Conservation (phyloP, 495 filamentous ascomycete genomes). For the Aspergillus carlsbadensis region DNA sequence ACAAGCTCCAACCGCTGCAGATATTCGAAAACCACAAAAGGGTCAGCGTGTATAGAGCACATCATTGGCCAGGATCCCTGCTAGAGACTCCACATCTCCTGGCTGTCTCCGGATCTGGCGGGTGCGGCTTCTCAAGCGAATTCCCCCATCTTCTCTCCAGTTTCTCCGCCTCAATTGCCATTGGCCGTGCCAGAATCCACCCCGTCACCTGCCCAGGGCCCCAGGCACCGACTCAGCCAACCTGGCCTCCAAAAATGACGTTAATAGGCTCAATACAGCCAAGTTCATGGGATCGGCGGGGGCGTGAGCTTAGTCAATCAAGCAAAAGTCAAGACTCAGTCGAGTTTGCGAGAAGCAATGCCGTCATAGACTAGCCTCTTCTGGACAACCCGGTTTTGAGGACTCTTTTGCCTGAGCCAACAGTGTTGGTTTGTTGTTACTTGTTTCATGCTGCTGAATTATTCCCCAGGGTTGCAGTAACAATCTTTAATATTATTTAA, state of each 20-base stretch:
- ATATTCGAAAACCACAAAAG: too few relatives aligned
- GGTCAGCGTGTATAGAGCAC: neutral
- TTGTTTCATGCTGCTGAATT: neutral
- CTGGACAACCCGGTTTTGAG: conserved; percentile 17
- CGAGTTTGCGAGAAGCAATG: neutral
- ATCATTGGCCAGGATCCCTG: neutral
- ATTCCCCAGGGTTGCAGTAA: neutral
- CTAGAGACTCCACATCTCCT: neutral
- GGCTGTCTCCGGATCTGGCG: conserved; percentile 7
- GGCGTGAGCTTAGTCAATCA: neutral
- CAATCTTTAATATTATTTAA: neutral
- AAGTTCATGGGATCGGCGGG: neutral
- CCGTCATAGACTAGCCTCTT: conserved; percentile 20
- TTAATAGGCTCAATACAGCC: neutral
- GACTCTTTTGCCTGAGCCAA: too few relatives aligned
- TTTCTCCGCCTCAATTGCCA: conserved; percentile 4
- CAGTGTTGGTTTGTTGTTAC: too few relatives aligned
- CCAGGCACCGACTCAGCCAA: neutral
- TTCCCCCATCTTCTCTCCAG: conserved; percentile 10
- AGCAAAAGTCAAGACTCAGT: too few relatives aligned
- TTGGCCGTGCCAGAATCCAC: neutral
- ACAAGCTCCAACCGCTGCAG: too few relatives aligned
- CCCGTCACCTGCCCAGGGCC: neutral
- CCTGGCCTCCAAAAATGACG: neutral
- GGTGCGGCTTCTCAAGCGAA: neutral